Percentiles rank a stretch among this genome's conserved stretches.
Evolutionary conservation across 2,329 filamentous ascomycete species (phyloP).

Genomic region (Ophiostoma tasmaniense): DNA sequence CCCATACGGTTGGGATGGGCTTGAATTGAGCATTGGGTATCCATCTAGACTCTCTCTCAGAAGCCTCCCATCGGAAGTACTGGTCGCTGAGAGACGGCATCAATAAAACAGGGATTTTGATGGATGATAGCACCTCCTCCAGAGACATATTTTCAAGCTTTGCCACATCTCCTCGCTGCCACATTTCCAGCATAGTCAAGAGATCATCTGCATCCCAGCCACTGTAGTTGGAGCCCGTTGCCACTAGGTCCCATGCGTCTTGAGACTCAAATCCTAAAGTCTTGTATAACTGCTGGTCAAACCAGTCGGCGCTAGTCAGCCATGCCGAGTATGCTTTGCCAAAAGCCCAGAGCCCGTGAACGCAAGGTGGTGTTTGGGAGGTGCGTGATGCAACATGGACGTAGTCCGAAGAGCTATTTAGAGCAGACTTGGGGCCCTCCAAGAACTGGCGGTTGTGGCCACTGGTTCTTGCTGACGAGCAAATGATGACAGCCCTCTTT

Average conservation of each 20-base stretch:
- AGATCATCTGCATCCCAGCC: conserved; percentile 24
- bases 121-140: conserved; percentile 54
- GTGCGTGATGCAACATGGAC: conserved; percentile 37
- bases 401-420: conserved; percentile 36
- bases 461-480: conserved; percentile 42
- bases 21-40: conserved; percentile 11
- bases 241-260: conserved; percentile 65
- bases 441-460: conserved; percentile 47
- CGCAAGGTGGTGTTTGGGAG: conserved; percentile 21
- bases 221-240: conserved; percentile 66
- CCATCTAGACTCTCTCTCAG: conserved; percentile 57
- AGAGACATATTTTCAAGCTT: conserved; percentile 63
- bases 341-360: conserved; percentile 55
- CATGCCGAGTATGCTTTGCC: conserved; percentile 70
- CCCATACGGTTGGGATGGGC: conserved; percentile 20
- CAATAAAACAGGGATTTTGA: conserved; percentile 65
- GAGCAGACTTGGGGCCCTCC: conserved; percentile 42
- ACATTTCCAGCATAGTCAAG: conserved; percentile 53
- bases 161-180: conserved; percentile 63
- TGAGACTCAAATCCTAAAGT: conserved; percentile 56
- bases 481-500: conserved; percentile 39
- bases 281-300: conserved; percentile 62
- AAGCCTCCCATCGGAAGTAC: conserved; percentile 76
- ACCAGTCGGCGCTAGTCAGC: conserved; percentile 75
- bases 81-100: conserved; percentile 66